These are phyloP conservation scores for Chaetomium tenue DNA, from an alignment of 495 filamentous ascomycete genomes.

Conservation along the genomic window DNA sequence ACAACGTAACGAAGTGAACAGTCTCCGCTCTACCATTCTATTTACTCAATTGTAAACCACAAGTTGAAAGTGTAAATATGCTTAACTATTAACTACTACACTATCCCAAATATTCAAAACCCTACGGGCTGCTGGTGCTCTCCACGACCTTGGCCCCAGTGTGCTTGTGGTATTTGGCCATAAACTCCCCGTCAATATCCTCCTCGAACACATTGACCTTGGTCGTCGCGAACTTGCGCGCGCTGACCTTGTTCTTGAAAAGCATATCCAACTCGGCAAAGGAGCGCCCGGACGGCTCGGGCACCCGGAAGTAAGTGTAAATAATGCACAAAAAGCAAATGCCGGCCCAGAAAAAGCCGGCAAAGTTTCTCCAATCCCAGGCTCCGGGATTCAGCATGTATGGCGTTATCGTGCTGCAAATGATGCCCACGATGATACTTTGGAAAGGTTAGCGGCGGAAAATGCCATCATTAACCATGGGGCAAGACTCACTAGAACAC, in stretches of 20 bases:
- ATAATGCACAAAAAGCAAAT: constrained; percentile 71
- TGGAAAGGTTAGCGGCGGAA: constrained; percentile 23
- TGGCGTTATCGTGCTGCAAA: constrained; percentile 67
- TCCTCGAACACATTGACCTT: constrained; percentile 67
- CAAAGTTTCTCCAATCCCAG: constrained; percentile 73
- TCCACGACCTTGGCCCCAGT: not conserved
- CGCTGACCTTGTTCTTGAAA: constrained; percentile 63
- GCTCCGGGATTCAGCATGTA: constrained; percentile 73
- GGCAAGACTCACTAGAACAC: constrained; percentile 57
- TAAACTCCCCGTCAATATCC: constrained; percentile 50
- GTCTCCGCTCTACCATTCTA: too few relatives aligned
- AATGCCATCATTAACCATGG: too few relatives aligned
- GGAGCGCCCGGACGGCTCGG: constrained; percentile 66
- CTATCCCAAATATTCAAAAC: not conserved
- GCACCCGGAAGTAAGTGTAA: constrained; percentile 73
- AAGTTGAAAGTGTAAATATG: not conserved
- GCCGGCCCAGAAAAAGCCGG: constrained; percentile 80
- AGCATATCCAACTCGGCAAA: constrained; percentile 74
- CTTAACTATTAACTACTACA: not conserved
- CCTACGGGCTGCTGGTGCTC: not conserved
- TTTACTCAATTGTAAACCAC: too few relatives aligned
- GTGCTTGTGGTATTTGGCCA: constrained; percentile 49
- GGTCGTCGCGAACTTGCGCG: constrained; percentile 65
- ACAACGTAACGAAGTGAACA: too few relatives aligned
- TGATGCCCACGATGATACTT: constrained; percentile 64